phyloP scores from a whole-genome alignment of 345 rosid genomes.

The Gossypioides kirkii region DNA sequence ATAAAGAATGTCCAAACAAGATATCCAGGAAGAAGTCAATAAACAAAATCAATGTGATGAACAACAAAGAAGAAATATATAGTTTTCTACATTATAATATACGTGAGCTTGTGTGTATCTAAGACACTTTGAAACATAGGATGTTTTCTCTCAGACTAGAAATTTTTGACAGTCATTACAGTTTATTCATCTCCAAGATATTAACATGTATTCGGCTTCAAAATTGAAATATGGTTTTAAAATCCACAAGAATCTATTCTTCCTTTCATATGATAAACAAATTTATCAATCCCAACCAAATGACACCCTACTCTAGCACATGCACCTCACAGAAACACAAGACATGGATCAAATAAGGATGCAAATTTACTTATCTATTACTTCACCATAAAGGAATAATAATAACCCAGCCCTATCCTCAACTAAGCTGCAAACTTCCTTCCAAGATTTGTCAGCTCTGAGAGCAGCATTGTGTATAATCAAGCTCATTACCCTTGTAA shows the following conservation, averaged over 20 bases:
- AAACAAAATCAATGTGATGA: background rate
- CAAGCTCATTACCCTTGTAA: background rate
- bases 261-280: background rate
- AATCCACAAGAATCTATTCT: background rate
- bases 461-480: background rate
- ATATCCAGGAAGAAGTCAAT: background rate
- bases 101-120: background rate
- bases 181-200: background rate
- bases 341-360: background rate
- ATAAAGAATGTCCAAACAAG: constrained; percentile 5
- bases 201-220: background rate
- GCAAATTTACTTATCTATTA: background rate
- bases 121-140: background rate
- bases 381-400: background rate
- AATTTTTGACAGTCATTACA: background rate
- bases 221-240: background rate
- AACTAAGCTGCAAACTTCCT: background rate
- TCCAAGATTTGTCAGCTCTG: background rate
- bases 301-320: background rate
- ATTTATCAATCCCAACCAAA: background rate
- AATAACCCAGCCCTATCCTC: constrained; percentile 4
- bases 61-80: background rate
- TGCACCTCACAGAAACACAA: background rate
- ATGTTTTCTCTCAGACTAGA: constrained; percentile 2
- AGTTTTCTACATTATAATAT: background rate